Evolutionary conservation across 352 stramenopile genomes (phyloP).

Genomic region (Phytopythium boreale): DNA sequence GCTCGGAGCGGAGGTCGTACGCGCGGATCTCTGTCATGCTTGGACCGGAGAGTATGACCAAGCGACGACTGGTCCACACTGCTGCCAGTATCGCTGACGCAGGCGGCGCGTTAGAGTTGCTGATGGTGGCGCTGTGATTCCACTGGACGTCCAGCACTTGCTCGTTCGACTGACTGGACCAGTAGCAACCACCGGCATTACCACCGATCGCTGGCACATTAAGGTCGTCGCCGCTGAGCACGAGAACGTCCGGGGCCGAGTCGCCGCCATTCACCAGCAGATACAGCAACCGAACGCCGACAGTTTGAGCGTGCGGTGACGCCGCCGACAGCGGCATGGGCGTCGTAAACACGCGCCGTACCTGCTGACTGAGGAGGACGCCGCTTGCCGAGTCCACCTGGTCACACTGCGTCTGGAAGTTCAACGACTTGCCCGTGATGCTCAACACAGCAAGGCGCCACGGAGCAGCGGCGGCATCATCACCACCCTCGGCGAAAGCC

Average conservation of each 20-base stretch:
- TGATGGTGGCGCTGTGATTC: conserved; percentile 29
- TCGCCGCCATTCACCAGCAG: conserved; percentile 13
- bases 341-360: conserved; percentile 53
- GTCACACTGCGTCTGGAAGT: conserved; percentile 39
- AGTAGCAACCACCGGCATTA: conserved; percentile 10
- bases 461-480: conserved; percentile 12
- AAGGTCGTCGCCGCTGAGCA: conserved; percentile 53
- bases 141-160: conserved; percentile 46
- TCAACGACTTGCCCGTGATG: conserved; percentile 45
- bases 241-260: conserved; percentile 20
- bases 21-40: conserved; percentile 29
- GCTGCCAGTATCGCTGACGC: conserved; percentile 22
- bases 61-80: conserved; percentile 49
- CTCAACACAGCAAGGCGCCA: conserved; percentile 57
- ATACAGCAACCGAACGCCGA: conserved; percentile 48
- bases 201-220: conserved; percentile 17
- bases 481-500: neutral
- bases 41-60: conserved; percentile 47
- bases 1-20: conserved; percentile 33
- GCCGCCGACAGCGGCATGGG: conserved; percentile 30
- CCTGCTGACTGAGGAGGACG: conserved; percentile 34
- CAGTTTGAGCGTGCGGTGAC: conserved; percentile 22
- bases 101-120: neutral
- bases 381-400: conserved; percentile 14
- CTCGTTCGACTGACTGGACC: conserved; percentile 36